phyloP scores from a whole-genome alignment of 495 filamentous ascomycete genomes.

The Penicillium salamii region DNA sequence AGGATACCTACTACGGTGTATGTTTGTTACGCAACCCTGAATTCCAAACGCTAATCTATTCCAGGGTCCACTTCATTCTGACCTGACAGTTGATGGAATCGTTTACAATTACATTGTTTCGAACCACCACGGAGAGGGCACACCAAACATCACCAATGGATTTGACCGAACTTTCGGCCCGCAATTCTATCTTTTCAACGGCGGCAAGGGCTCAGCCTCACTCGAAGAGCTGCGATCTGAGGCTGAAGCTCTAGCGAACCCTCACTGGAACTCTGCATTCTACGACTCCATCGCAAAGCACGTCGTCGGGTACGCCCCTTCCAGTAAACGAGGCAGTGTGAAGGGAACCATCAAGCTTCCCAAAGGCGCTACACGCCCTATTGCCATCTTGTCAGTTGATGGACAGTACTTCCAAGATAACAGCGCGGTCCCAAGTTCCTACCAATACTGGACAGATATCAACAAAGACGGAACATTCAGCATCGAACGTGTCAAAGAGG shows the following conservation, averaged over 20 bases:
- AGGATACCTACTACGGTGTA: constrained; percentile 55
- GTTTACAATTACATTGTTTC: constrained; percentile 53
- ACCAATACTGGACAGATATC: constrained; percentile 59
- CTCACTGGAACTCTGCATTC: constrained; percentile 51
- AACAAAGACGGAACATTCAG: constrained; percentile 39
- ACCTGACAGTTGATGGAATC: constrained; percentile 56
- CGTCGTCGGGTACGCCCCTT: constrained; percentile 51
- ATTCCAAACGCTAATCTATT: constrained; percentile 4
- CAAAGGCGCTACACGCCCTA: constrained; percentile 35
- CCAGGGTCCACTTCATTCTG: constrained; percentile 52
- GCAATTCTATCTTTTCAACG: constrained; percentile 58
- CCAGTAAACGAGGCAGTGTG: constrained; percentile 37
- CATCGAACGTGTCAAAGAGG: constrained; percentile 48
- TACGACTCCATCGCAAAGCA: constrained; percentile 56
- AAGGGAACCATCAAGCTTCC: constrained; percentile 47
- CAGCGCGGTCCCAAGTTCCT: constrained; percentile 41
- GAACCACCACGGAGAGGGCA: constrained; percentile 55
- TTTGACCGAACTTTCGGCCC: constrained; percentile 58
- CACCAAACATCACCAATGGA: constrained; percentile 56
- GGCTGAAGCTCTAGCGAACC: constrained; percentile 41
- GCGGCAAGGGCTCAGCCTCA: constrained; percentile 36
- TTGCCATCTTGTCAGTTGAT: constrained; percentile 51
- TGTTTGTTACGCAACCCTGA: neutral
- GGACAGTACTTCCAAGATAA: constrained; percentile 58
- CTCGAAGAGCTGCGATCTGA: constrained; percentile 45